Evolutionary conservation across 441 rosid genomes (phyloP).

Genomic region (Pelargonium fulgidum): DNA sequence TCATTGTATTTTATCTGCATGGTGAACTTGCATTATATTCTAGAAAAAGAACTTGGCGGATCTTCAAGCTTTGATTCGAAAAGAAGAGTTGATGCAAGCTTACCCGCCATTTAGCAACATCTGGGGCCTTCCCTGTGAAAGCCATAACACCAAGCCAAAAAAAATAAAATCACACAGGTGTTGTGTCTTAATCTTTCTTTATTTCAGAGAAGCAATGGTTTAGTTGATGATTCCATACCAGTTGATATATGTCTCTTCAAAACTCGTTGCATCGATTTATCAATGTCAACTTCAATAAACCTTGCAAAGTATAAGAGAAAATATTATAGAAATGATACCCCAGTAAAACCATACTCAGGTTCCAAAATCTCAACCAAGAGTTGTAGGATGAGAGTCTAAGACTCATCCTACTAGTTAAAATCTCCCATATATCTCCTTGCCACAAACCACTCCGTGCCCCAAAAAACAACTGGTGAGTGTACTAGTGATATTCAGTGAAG

Average conservation of each 20-base stretch:
- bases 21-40: conserved; percentile 5
- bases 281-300: conserved; percentile 73
- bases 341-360: conserved; percentile 12
- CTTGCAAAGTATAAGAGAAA: conserved; percentile 29
- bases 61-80: background rate
- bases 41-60: background rate
- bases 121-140: conserved; percentile 56
- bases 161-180: background rate
- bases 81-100: conserved; percentile 9
- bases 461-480: too few species aligned
- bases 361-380: too few species aligned
- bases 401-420: too few species aligned
- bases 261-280: conserved; percentile 71
- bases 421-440: too few species aligned
- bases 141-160: background rate
- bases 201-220: conserved; percentile 1
- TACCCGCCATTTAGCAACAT: conserved; percentile 84
- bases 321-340: conserved; percentile 4
- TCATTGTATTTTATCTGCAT: conserved; percentile 75
- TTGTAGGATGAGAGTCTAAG: too few species aligned
- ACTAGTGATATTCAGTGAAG: too few species aligned
- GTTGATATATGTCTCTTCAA: conserved; percentile 66
- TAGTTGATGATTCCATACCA: conserved; percentile 31
- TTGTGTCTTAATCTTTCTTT: background rate
- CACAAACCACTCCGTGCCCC: too few species aligned